Evolutionary conservation across 2,329 filamentous ascomycete species (phyloP), one percentile per base, ranked within the genome.

Genomic region (Calonectria henricotiae): DNA sequence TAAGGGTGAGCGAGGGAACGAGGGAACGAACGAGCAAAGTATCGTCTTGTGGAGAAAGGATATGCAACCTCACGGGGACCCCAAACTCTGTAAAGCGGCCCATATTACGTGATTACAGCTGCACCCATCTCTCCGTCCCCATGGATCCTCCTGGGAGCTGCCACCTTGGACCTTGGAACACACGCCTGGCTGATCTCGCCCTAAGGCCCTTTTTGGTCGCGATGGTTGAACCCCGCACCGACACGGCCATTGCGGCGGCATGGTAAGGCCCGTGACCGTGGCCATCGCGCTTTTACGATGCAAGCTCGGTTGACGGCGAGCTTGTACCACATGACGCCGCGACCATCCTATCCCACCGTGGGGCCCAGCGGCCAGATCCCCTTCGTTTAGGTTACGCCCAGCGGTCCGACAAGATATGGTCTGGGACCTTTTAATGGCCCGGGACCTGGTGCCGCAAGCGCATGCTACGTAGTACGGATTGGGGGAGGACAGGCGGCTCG

Each of bases 31-130:
- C 27, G 27, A 30, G 27, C 27, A 30, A 8, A 30, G 47, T 35
- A 27, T 13, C 46, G 30, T 39, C 37, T 67, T 67, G 58, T 62
- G 65, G 65, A 62, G 55, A 51, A 43, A 32, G 32, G 46, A 51
- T 5, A 32, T 58, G 41, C 30, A 35, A 35, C 39, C 20, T 37
- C 41, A 41, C 30, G 27, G 63, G 63, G 54, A 41, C 27, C 66
- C 41, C 27, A 43, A 68, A 68, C 66, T 68, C 25, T 68, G 66
- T 68, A 64, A 68, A 64, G 66, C 66, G 66, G 66, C 43, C 61
- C 61, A 54, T 54, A 41, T 27, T 66, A 67, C 60, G 55, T 60
- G 60, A 68, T 51, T 39, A 46, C 49, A 49, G 41, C 64, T 58
- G 46, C 58, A 32, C 15, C 25, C 25, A 25, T 49, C 8, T 30